phyloP scores from a whole-genome alignment of 2,329 filamentous ascomycete genomes.

The Cercospora citrullina region DNA sequence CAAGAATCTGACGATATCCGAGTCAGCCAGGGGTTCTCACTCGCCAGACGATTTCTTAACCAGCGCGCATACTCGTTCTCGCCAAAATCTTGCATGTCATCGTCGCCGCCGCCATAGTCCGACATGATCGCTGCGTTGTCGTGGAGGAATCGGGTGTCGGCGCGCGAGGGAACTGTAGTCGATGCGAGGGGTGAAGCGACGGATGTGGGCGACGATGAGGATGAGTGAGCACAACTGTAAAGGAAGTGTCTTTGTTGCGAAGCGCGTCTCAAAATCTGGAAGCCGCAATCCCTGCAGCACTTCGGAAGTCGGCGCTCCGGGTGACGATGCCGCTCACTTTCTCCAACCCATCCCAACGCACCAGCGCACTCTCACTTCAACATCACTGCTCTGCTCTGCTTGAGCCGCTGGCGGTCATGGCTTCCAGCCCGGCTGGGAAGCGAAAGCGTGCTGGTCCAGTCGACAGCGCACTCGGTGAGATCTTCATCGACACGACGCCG shows the following conservation, averaged over 20 bases:
- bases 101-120: constrained; percentile 49
- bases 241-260: background rate
- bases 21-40: constrained; percentile 5
- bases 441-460: constrained; percentile 17
- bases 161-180: background rate
- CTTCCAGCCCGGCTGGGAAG: constrained; percentile 14
- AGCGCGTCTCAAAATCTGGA: constrained; percentile 1
- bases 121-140: constrained; percentile 39
- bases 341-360: background rate
- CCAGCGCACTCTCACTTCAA: background rate
- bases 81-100: constrained; percentile 40
- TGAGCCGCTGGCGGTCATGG: constrained; percentile 2
- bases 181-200: background rate
- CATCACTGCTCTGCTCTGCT: background rate
- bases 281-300: background rate
- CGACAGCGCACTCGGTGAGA: constrained; percentile 14
- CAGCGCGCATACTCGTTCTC: constrained; percentile 34
- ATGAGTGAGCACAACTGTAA: background rate
- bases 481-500: constrained; percentile 18
- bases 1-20: constrained; percentile 32
- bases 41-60: background rate
- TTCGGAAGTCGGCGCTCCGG: background rate
- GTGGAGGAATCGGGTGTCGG: background rate
- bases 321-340: background rate
- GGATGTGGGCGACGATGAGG: background rate